Evolutionary conservation across 75 land plant genomes (phyloP).

Genomic region (Sequoiadendron giganteum): DNA sequence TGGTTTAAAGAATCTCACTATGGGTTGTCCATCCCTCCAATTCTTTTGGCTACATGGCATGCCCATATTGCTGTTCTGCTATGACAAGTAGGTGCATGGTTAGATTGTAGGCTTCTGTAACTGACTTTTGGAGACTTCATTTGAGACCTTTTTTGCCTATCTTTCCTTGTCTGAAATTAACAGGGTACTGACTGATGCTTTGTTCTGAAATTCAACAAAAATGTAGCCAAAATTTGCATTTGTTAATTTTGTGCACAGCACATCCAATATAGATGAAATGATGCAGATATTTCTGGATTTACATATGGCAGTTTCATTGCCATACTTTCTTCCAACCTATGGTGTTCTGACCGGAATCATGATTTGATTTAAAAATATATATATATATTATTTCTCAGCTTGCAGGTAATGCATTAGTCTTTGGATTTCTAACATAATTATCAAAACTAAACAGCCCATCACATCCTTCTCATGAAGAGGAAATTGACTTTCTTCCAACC

Average conservation of each 20-base stretch:
- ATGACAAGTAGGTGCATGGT: background rate
- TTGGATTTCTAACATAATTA: background rate
- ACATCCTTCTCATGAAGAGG: background rate
- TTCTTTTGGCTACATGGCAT: background rate
- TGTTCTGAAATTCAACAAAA: background rate
- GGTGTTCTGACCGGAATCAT: background rate
- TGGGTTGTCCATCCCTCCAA: background rate
- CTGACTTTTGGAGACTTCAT: background rate
- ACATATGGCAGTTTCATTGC: background rate
- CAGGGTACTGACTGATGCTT: background rate
- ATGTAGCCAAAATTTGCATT: background rate
- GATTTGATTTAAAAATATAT: too few species aligned
- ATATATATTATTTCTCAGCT: background rate
- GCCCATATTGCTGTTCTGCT: background rate
- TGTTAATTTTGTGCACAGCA: background rate
- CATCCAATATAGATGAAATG: background rate
- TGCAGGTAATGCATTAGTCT: background rate
- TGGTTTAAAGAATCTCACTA: background rate
- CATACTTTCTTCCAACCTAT: background rate
- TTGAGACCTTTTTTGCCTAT: background rate
- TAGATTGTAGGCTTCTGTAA: background rate
- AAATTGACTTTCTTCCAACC: background rate
- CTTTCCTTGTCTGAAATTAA: background rate
- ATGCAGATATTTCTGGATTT: background rate
- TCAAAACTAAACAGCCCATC: background rate